Evolutionary conservation across 495 filamentous ascomycete species (phyloP), one percentile per base, ranked within the genome.

Genomic region (Aspergillus heteromorphus): DNA sequence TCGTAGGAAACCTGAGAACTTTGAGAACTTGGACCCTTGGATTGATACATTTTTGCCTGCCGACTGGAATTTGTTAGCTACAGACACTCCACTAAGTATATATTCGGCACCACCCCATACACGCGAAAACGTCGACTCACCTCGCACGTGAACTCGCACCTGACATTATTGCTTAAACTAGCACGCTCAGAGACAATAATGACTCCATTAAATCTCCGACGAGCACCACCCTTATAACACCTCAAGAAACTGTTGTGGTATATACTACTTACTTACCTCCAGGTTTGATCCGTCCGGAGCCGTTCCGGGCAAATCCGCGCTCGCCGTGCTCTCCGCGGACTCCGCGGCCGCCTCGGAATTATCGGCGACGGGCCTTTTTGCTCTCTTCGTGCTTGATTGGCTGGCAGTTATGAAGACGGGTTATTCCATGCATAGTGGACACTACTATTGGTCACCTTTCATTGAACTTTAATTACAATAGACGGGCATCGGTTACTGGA

Each of bases 321-420:
- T 40, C 4, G 21, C 58, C 48, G 58, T 42, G 58, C 20, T 43
- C 40, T 0, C 58, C 58, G 51, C 58, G 58, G 58, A 60, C 31
- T 53, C 58, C 58, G 58, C 54, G 58, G 58, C 25, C 29, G 42
- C 13, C 57, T 36, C 57, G 57, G 51, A 42, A 27, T 19, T 29
- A 29, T 30, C 45, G 45, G 43, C 16, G 14, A 29, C 34, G n/a
- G 34, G 30, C 29, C n/a, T n/a, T n/a, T n/a, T n/a, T n/a, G n/a
- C n/a, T n/a, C 23, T 27, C 7, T 27, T 27, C 7, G 7, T 27
- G 23, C 23, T 27, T 27, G 7, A 3, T 27, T 27, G 23, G n/a
- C n/a, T n/a, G n/a, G n/a, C n/a, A 27, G 23, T 27, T 27, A 27
- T 27, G 23, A 27, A 27, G 3, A 27, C 7, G 23, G 7, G 7